phyloP scores from a whole-genome alignment of 306 rosid genomes.

The Castanospermum australe region DNA sequence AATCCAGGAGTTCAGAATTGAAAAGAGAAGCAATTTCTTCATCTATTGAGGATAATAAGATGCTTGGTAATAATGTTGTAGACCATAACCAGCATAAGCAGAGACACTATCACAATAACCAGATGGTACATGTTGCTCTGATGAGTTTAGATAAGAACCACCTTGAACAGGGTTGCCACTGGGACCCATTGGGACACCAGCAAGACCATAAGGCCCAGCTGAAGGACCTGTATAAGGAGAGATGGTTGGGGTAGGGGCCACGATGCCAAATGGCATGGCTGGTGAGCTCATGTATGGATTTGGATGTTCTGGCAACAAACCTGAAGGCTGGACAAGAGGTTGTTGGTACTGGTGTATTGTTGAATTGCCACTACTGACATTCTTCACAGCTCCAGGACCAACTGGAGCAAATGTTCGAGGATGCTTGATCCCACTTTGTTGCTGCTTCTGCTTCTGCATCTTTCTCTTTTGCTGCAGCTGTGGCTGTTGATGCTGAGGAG shows the following conservation, averaged over 20 bases:
- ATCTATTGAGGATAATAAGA: constrained; percentile 61
- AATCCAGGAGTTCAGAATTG: constrained; percentile 34
- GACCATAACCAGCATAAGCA: constrained; percentile 48
- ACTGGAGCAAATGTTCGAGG: constrained; percentile 37
- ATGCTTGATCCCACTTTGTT: constrained; percentile 53
- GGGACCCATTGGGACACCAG: constrained; percentile 50
- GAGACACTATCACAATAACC: constrained; percentile 47
- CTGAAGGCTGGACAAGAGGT: constrained; percentile 43
- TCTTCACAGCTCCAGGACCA: constrained; percentile 37
- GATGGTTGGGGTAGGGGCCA: constrained; percentile 43
- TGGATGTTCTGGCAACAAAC: constrained; percentile 53
- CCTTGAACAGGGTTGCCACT: constrained; percentile 44
- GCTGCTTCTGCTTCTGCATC: constrained; percentile 24
- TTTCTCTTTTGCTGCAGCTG: constrained; percentile 27
- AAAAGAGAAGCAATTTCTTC: constrained; percentile 5
- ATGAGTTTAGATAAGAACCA: constrained; percentile 49
- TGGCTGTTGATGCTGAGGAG: constrained; percentile 28
- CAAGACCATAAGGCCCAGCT: constrained; percentile 50
- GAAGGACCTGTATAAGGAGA: constrained; percentile 51
- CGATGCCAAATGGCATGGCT: constrained; percentile 48
- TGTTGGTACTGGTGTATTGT: constrained; percentile 43
- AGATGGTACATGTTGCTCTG: constrained; percentile 43
- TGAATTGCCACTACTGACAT: constrained; percentile 30
- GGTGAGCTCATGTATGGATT: constrained; percentile 43
- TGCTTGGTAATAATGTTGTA: constrained; percentile 46